Evolutionary conservation across 1,139 yeast genomes (phyloP).

Genomic region (Geotrichum restrictum): DNA sequence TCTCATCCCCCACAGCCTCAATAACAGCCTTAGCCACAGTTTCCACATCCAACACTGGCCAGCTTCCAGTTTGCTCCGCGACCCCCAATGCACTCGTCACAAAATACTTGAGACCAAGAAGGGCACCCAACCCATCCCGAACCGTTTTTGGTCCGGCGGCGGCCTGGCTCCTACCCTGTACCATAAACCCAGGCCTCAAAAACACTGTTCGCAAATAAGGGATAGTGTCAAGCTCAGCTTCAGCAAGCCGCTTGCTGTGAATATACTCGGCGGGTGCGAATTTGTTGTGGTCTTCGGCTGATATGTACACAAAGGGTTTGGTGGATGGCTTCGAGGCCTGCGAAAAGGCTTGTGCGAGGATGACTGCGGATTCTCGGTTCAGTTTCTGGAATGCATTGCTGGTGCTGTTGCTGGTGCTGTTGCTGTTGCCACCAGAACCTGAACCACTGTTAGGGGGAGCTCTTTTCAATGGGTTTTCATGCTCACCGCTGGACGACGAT

Average conservation of each 20-base stretch:
- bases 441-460: conserved; percentile 1
- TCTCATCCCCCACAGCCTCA: conserved; percentile 50
- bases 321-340: conserved; percentile 25
- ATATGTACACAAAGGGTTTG: conserved; percentile 63
- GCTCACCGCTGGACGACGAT: not conserved
- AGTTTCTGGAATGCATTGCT: conserved; percentile 54
- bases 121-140: conserved; percentile 25
- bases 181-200: conserved; percentile 81
- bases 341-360: conserved; percentile 56
- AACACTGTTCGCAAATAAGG: conserved; percentile 54
- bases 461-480: conserved; percentile 15
- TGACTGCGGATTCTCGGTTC: conserved; percentile 67
- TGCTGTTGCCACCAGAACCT: not conserved
- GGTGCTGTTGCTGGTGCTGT: conserved; percentile 23
- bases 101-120: conserved; percentile 19
- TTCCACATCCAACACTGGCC: conserved; percentile 68
- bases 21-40: conserved; percentile 60
- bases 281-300: conserved; percentile 69
- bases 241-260: conserved; percentile 73
- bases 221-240: conserved; percentile 45
- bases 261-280: conserved; percentile 67
- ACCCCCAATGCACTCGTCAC: conserved; percentile 15
- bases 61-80: conserved; percentile 36
- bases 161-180: conserved; percentile 23
- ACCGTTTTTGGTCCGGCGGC: conserved; percentile 18